Evolutionary conservation across 139 green algal genomes (phyloP).

Genomic region (Chlamydomonas asymmetrica): DNA sequence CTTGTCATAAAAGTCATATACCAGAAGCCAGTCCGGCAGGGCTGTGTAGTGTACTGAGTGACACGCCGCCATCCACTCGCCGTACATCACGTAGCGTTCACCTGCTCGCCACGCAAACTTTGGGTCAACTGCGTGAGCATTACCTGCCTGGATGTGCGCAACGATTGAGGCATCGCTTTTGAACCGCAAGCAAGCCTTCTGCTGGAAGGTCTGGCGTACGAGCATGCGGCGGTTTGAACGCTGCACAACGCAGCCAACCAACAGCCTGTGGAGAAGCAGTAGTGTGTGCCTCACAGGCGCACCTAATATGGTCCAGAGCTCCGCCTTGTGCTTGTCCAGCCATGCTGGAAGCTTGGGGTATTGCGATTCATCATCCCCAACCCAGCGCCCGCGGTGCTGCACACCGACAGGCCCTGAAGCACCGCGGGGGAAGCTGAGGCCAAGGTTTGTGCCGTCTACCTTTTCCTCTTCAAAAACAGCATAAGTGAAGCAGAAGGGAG

Average conservation of each 20-base stretch:
- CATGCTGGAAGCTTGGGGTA: conserved; percentile 31
- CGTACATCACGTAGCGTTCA: conserved; percentile 30
- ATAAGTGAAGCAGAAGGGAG: neutral
- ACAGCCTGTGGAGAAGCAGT: no score
- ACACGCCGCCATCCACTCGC: conserved; percentile 33
- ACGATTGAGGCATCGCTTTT: no score
- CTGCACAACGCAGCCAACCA: no score
- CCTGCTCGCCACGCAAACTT: conserved; percentile 23
- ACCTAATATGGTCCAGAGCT: conserved; percentile 13
- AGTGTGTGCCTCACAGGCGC: no score
- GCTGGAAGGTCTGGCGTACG: no score
- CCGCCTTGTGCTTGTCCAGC: neutral
- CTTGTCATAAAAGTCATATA: conserved; percentile 35
- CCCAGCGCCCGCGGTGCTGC: conserved; percentile 37
- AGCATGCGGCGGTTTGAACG: no score
- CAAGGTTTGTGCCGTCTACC: conserved; percentile 35
- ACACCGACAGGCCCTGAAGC: neutral
- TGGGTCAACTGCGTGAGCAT: no score
- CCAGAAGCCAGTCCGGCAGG: conserved; percentile 31
- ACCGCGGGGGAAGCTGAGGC: conserved; percentile 8
- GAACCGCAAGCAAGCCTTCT: no score
- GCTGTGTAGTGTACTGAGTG: conserved; percentile 33
- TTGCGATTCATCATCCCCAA: conserved; percentile 24
- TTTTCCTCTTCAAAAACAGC: conserved; percentile 28
- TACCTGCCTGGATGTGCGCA: no score